Percentiles rank a stretch among this genome's conserved stretches.
Conservation (phyloP, 2,329 filamentous ascomycete species). For the Plenodomus lindquistii region DNA sequence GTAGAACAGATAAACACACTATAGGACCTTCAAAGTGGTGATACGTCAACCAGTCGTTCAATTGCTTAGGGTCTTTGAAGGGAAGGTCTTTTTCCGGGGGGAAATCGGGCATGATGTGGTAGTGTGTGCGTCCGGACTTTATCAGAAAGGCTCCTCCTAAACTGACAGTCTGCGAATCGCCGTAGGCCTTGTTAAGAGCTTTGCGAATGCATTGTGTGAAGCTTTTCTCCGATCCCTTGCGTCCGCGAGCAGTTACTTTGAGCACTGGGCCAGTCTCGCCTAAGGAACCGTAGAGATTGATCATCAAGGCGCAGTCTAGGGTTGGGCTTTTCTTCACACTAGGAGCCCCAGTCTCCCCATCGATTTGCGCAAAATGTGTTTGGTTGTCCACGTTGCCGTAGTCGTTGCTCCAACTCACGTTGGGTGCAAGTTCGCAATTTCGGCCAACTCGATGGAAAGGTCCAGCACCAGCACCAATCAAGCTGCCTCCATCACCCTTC, state of each 20-base stretch:
- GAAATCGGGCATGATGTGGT: slow-evolving; percentile 22
- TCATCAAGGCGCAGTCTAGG: slow-evolving; percentile 19
- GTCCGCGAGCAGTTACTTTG: slow-evolving; percentile 13
- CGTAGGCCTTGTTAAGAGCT: slow-evolving; percentile 9
- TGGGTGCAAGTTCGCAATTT: slow-evolving; percentile 21
- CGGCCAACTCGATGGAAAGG: slow-evolving; percentile 17
- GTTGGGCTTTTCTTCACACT: slow-evolving; percentile 11
- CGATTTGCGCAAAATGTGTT: slow-evolving; percentile 13
- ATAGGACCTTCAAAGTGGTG: slow-evolving; percentile 17
- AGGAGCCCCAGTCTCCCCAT: slow-evolving; percentile 2
- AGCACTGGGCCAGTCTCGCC: slow-evolving; percentile 13
- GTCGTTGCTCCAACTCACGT: slow-evolving; percentile 7
- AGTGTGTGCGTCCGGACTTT: slow-evolving; percentile 11
- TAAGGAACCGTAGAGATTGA: slow-evolving; percentile 18
- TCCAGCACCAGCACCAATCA: slow-evolving; percentile 21
- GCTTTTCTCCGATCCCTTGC: slow-evolving; percentile 10
- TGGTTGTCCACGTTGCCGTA: slow-evolving; percentile 8
- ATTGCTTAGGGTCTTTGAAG: slow-evolving; percentile 1
- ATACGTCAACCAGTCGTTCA: slow-evolving; percentile 16
- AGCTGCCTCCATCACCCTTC: slow-evolving; percentile 7
- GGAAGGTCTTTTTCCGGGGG: slow-evolving; percentile 11
- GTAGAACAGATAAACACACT: slow-evolving; percentile 19
- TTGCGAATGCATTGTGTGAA: slow-evolving; percentile 18
- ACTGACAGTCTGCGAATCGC: slow-evolving; percentile 10
- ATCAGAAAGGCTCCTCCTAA: slow-evolving; percentile 18